These are phyloP conservation scores for Serendipita sp. DNA, from an alignment of 768 basidiomycete species.

Conservation along the genomic window DNA sequence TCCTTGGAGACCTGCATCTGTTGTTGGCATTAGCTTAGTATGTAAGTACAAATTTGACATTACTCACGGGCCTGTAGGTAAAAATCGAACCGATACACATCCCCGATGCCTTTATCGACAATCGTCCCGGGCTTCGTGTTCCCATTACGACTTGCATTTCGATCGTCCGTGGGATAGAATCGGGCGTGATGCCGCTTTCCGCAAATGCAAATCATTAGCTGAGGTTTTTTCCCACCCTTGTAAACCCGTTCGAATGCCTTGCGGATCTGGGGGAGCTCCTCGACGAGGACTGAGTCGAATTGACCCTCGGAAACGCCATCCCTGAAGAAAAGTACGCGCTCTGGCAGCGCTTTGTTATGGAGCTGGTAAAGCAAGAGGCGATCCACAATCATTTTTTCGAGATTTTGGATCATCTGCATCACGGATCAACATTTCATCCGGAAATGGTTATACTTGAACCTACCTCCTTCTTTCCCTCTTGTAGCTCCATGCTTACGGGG, in stretches of 20 bases:
- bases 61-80: conserved; percentile 30
- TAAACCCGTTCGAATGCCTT: conserved; percentile 39
- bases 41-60: background rate
- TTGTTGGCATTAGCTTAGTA: background rate
- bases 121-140: conserved; percentile 70
- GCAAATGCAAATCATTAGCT: conserved; percentile 58
- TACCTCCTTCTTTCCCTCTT: conserved; percentile 60
- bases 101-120: conserved; percentile 62
- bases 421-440: background rate
- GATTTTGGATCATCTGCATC: conserved; percentile 42
- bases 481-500: conserved; percentile 56
- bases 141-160: conserved; percentile 43
- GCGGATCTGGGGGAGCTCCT: conserved; percentile 47
- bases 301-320: conserved; percentile 82
- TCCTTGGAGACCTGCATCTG: conserved; percentile 12
- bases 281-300: conserved; percentile 39
- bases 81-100: conserved; percentile 32
- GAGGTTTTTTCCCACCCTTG: conserved; percentile 31
- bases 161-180: conserved; percentile 37
- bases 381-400: conserved; percentile 53
- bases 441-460: conserved; percentile 5
- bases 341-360: conserved; percentile 38
- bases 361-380: conserved; percentile 40
- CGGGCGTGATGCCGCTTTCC: conserved; percentile 58
- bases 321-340: conserved; percentile 54